These are phyloP conservation scores for Syncephalastrum sp. DNA, from an alignment of 371 early-diverging fungal species.

Conservation along the genomic window DNA sequence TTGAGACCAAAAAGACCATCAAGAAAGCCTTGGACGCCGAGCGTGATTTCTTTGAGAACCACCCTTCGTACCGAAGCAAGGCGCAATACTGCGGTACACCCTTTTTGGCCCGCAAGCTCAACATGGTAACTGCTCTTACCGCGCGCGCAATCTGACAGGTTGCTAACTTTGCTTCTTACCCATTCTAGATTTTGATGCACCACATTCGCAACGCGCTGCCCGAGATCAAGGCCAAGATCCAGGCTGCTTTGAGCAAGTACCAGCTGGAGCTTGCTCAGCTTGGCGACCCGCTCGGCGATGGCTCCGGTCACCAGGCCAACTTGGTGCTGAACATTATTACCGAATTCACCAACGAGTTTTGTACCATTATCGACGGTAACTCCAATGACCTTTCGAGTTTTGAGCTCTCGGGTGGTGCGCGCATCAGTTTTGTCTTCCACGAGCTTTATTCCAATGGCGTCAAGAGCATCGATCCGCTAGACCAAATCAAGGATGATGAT, in stretches of 20 bases:
- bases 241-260: slow-evolving; percentile 80
- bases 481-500: slow-evolving; percentile 96
- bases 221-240: slow-evolving; percentile 97
- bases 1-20: slow-evolving; percentile 91
- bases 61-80: slow-evolving; percentile 91
- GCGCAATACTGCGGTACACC: slow-evolving; percentile 99
- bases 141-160: not conserved
- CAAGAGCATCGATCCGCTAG: slow-evolving; percentile 95
- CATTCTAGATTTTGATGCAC: slow-evolving; percentile 60
- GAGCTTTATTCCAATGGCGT: slow-evolving; percentile 92
- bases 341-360: slow-evolving; percentile 95
- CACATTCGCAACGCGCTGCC: slow-evolving; percentile 96
- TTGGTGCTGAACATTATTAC: slow-evolving; percentile 94
- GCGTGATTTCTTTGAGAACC: slow-evolving; percentile 90
- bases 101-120: slow-evolving; percentile 93
- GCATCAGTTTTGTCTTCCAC: slow-evolving; percentile 98
- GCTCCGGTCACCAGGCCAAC: slow-evolving; percentile 58
- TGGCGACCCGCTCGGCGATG: slow-evolving; percentile 88
- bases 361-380: slow-evolving; percentile 92
- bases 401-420: slow-evolving; percentile 97
- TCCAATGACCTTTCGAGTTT: slow-evolving; percentile 89
- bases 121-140: slow-evolving; percentile 50
- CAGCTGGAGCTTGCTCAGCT: slow-evolving; percentile 81
- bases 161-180: too few relatives aligned
- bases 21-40: slow-evolving; percentile 86